These are phyloP conservation scores for Nicotiana tabacum DNA, from an alignment of 257 asterid genomes.

Conservation along the genomic window DNA sequence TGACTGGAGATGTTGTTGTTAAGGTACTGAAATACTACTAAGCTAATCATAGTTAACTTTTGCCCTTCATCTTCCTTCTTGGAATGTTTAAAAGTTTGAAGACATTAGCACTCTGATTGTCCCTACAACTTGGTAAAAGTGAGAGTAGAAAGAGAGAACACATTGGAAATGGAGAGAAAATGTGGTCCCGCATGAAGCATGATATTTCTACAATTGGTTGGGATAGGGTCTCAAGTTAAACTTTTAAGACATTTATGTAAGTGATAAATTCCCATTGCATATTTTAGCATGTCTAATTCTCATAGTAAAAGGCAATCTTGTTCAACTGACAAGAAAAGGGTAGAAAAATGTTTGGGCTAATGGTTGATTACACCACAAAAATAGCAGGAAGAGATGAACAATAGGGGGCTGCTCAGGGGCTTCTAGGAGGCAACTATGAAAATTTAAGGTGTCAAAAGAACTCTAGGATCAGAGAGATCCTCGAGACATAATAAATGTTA, in stretches of 20 bases:
- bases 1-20: slow-evolving; percentile 81
- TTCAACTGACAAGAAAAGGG: not conserved
- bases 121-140: not conserved
- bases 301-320: not conserved
- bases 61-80: not conserved
- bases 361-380: not conserved
- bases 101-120: not conserved
- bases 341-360: not conserved
- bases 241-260: not conserved
- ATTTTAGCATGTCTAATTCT: not conserved
- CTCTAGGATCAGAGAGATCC: not conserved
- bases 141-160: not conserved
- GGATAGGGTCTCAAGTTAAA: not conserved
- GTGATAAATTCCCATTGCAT: not conserved
- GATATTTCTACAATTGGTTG: not conserved
- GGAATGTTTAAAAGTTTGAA: not conserved
- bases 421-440: not conserved
- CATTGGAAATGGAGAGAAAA: not conserved
- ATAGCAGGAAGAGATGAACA: not conserved
- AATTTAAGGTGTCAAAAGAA: not conserved
- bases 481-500: not conserved
- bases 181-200: not conserved
- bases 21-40: slow-evolving; percentile 41
- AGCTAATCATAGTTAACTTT: not conserved
- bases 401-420: not conserved